A percentile compares a stretch with the other conserved stretches of the same genome.
phyloP scores from a whole-genome alignment of 1,284 basidiomycete species.

The Chiua sp. region DNA sequence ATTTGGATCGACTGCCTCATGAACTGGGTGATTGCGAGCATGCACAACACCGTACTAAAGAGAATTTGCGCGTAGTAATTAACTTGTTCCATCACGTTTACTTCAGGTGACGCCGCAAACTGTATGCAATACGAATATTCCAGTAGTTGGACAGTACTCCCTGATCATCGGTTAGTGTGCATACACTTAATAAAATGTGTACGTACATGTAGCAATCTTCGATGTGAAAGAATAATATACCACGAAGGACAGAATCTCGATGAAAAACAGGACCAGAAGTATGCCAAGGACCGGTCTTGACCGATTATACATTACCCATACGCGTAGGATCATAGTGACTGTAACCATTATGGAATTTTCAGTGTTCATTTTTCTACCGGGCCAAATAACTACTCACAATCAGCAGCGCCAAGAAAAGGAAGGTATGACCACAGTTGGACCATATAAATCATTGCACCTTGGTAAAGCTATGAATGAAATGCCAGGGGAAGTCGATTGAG shows the following conservation, averaged over 20 bases:
- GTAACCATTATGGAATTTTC: not conserved
- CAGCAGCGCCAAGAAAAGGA: not conserved
- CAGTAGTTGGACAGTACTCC: not conserved
- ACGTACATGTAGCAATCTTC: not conserved
- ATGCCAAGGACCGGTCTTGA: not conserved
- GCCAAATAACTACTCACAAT: not conserved
- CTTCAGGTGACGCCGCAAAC: not conserved
- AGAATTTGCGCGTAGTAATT: not conserved
- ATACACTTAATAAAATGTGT: no score
- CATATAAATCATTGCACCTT: not conserved
- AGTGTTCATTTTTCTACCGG: not conserved
- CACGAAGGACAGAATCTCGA: not conserved
- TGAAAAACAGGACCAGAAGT: constrained; percentile 1
- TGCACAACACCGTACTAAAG: constrained; percentile 8
- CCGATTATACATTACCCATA: constrained; percentile 17
- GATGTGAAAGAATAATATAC: not conserved
- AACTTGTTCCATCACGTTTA: not conserved
- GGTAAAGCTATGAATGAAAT: no score
- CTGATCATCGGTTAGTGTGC: not conserved
- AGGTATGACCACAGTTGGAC: not conserved
- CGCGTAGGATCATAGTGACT: constrained; percentile 16
- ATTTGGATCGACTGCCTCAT: constrained; percentile 4
- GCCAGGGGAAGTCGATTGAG: not conserved
- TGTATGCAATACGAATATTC: not conserved
- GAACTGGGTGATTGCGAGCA: not conserved